Evolutionary conservation across 345 rosid species (phyloP), one percentile per base, ranked within the genome.

Genomic region (Euphorbia tirucalli): DNA sequence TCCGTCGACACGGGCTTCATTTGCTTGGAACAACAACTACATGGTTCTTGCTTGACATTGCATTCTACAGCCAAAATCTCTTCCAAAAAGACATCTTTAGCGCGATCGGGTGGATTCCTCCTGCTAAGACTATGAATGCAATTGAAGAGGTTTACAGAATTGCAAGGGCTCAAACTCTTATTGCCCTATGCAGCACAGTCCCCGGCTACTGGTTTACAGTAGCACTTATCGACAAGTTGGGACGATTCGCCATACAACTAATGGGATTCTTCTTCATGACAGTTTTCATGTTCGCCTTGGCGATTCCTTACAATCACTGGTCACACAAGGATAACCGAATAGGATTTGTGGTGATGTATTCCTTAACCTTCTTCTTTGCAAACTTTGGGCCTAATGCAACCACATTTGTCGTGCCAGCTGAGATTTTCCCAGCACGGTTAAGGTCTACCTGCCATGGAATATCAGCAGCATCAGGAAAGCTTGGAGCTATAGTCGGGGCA

Each of bases 221-320:
- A 0, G 81, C 83, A 0, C 64, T 92, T 4, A 92, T 90, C 1
- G 96, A 92, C 48, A 73, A 7, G 61, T 88, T 92, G 0, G 97
- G 93, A 46, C 78, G 97, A 71, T 92, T 92, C 35, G 77, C 88
- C 37, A 90, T 92, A 68, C 97, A 92, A 44, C 52, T 92, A 87
- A 90, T 90, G 88, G 96, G 96, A 9, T 92, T 92, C 84, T 87
- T 89, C 87, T 86, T 92, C 84, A 92, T 92, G 97, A 92, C 96
- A 11, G 93, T 89, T 13, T 92, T 92, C 54, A 92, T 92, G 96
- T 92, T 92, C 41, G 96, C 93, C 6, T 70, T 90, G 3, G 93
- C 97, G 13, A 90, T 92, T 59, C 97, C 97, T 41, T 90, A 92
- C 74, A 67, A 92, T 52, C 93, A 87, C 55, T 90, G 97, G 97